A percentile compares a stretch with the other conserved stretches of the same genome.
Evolutionary conservation across 352 stramenopile genomes (phyloP).

Genomic region (Phytophthora pseudosyringae): DNA sequence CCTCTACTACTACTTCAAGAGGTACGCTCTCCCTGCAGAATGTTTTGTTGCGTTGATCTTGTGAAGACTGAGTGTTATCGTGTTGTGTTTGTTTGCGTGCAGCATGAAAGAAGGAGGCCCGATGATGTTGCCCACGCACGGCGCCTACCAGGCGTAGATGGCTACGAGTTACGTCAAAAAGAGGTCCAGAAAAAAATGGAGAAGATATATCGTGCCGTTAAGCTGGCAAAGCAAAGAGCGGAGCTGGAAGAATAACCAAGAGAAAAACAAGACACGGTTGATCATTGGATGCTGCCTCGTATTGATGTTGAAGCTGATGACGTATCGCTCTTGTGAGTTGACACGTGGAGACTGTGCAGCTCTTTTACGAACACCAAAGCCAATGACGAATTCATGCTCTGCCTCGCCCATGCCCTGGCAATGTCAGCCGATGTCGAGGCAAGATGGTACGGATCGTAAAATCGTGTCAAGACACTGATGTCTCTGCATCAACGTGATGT

Average conservation of each 20-base stretch:
- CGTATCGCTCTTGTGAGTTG: slow-evolving; percentile 5
- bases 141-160: slow-evolving; percentile 79
- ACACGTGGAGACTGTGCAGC: slow-evolving; percentile 14
- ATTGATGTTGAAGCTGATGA: slow-evolving; percentile 13
- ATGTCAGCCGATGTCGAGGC: slow-evolving; percentile 6
- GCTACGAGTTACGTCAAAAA: slow-evolving; percentile 14
- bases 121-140: slow-evolving; percentile 91
- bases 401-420: neutral
- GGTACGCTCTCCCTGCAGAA: slow-evolving; percentile 37
- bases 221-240: slow-evolving; percentile 16
- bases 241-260: slow-evolving; percentile 25
- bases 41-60: neutral
- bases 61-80: neutral
- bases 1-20: slow-evolving; percentile 99
- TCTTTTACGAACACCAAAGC: slow-evolving; percentile 27
- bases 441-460: slow-evolving; percentile 13
- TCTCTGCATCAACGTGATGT: neutral
- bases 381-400: neutral
- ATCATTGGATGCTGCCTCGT: slow-evolving; percentile 16
- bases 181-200: slow-evolving; percentile 17
- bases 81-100: slow-evolving; percentile 6
- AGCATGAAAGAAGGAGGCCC: slow-evolving; percentile 90
- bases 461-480: slow-evolving; percentile 14
- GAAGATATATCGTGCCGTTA: slow-evolving; percentile 31
- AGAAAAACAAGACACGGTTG: slow-evolving; percentile 31